These are phyloP conservation scores for Aureobasidium lini DNA, from an alignment of 2,329 filamentous ascomycete species.

Conservation along the genomic window DNA sequence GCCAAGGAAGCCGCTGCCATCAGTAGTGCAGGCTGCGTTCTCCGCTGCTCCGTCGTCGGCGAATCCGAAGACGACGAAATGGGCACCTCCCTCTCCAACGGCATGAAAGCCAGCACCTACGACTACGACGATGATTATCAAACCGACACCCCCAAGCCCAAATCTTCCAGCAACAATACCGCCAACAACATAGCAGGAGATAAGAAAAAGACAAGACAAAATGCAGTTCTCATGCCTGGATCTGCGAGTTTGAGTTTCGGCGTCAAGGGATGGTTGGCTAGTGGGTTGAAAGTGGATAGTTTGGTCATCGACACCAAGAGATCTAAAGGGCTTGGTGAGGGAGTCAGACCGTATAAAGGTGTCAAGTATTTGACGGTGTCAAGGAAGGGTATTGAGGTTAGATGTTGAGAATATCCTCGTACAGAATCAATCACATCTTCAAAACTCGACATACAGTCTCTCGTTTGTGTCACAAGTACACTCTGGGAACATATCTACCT, in stretches of 20 bases:
- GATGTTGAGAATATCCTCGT: slow-evolving; percentile 27
- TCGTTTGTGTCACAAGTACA: too few relatives aligned
- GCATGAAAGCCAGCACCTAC: slow-evolving; percentile 35
- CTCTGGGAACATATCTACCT: too few relatives aligned
- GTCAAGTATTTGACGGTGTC: slow-evolving; percentile 89
- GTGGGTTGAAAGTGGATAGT: slow-evolving; percentile 56
- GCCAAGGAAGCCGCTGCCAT: slow-evolving; percentile 60
- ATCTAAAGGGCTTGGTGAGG: slow-evolving; percentile 77
- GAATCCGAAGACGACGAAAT: slow-evolving; percentile 41
- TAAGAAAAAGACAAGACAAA: slow-evolving; percentile 44
- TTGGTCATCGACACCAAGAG: slow-evolving; percentile 62
- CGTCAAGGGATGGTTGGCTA: slow-evolving; percentile 57
- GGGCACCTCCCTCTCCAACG: slow-evolving; percentile 25
- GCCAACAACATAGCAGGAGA: background rate
- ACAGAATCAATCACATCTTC: background rate
- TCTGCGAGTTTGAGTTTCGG: slow-evolving; percentile 41
- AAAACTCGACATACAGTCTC: too few relatives aligned
- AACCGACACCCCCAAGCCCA: slow-evolving; percentile 12
- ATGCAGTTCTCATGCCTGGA: slow-evolving; percentile 41
- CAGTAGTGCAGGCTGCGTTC: slow-evolving; percentile 41
- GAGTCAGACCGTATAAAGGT: slow-evolving; percentile 91
- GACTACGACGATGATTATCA: slow-evolving; percentile 30
- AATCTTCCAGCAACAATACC: background rate
- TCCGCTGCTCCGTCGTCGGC: slow-evolving; percentile 76
- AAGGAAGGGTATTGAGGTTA: slow-evolving; percentile 45